Percentiles rank a stretch among this genome's conserved stretches.
Conservation (phyloP, 2,329 filamentous ascomycete species). For the Fusarium liriodendri region DNA sequence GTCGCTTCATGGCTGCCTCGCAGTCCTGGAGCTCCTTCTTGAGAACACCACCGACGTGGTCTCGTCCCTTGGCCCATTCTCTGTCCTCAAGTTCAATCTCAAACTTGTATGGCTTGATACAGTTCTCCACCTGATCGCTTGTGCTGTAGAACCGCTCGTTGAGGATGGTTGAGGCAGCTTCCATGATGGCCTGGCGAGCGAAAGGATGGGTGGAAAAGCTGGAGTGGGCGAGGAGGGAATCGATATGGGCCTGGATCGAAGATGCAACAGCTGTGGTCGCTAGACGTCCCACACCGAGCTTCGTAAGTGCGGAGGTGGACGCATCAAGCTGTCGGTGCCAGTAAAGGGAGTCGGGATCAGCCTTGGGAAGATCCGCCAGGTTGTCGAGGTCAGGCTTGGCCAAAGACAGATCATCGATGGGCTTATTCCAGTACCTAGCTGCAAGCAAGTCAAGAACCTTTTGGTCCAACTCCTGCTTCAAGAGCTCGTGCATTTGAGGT, state of each 20-base stretch:
- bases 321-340: conserved; percentile 97
- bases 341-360: conserved; percentile 85
- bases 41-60: conserved; percentile 83
- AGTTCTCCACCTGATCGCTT: conserved; percentile 97
- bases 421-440: conserved; percentile 97
- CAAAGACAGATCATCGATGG: conserved; percentile 82
- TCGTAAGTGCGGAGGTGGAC: conserved; percentile 89
- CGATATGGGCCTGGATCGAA: conserved; percentile 86
- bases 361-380: conserved; percentile 83
- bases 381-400: conserved; percentile 76
- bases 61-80: conserved; percentile 88
- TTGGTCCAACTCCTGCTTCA: conserved; percentile 94
- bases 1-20: conserved; percentile 78
- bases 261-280: conserved; percentile 92
- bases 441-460: conserved; percentile 93
- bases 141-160: conserved; percentile 97
- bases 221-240: conserved; percentile 80
- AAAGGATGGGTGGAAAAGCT: conserved; percentile 93
- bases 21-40: conserved; percentile 89
- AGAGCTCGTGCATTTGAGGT: conserved; percentile 85
- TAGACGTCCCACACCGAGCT: conserved; percentile 90
- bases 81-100: conserved; percentile 93
- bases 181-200: conserved; percentile 90
- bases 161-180: conserved; percentile 88
- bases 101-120: conserved; percentile 98